Conservation (phyloP, 2,329 filamentous ascomycete genomes). For the Diaporthe aspalathi region DNA sequence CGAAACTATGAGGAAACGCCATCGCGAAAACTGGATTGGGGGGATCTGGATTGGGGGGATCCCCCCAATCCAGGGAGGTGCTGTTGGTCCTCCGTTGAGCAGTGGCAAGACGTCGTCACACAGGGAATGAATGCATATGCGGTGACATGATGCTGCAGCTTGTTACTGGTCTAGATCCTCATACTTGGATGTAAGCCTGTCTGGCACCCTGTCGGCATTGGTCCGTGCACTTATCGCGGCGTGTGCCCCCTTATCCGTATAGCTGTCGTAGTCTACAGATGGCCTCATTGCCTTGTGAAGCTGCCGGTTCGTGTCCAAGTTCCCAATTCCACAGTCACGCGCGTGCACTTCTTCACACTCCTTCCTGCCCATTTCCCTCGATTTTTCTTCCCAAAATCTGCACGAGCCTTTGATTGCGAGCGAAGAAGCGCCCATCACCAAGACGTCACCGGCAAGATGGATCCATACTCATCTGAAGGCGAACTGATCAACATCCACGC, state of each 20-base stretch:
- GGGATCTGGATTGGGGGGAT: too few relatives aligned
- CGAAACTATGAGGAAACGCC: slow-evolving; percentile 8
- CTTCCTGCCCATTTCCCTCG: background rate
- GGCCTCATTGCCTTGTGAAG: slow-evolving; percentile 25
- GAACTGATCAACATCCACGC: slow-evolving; percentile 79
- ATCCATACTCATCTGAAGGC: slow-evolving; percentile 77
- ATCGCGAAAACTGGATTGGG: background rate
- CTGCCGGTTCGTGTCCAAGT: background rate
- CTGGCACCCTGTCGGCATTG: background rate
- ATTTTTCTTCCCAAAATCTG: background rate
- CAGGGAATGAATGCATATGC: background rate
- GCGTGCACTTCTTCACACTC: slow-evolving; percentile 32
- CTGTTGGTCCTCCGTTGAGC: background rate
- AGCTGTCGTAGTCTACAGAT: slow-evolving; percentile 22
- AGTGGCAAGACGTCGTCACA: background rate
- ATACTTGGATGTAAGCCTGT: background rate
- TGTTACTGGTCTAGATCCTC: background rate
- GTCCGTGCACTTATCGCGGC: background rate
- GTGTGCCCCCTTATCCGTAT: slow-evolving; percentile 2
- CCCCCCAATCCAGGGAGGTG: background rate
- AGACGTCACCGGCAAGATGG: slow-evolving; percentile 60
- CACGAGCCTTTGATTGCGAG: background rate
- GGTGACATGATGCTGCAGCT: background rate
- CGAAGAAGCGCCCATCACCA: background rate
- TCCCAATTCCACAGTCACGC: slow-evolving; percentile 23